A percentile compares a stretch with the other conserved stretches of the same genome.
Evolutionary conservation across 1,284 basidiomycete species (phyloP).

Genomic region (Trichosporon sp.): DNA sequence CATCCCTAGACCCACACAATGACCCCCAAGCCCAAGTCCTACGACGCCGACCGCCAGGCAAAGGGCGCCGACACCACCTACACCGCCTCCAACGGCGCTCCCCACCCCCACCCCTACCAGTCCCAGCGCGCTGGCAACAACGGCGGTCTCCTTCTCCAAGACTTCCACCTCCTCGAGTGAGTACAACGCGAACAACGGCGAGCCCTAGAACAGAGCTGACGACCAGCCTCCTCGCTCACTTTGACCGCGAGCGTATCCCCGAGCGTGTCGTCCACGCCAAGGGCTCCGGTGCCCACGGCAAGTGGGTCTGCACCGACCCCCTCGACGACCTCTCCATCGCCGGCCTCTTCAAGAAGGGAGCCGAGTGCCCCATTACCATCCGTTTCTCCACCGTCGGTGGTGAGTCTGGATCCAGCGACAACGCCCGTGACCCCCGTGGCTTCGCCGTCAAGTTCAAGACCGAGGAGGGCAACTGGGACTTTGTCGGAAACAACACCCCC

Average conservation of each 20-base stretch:
- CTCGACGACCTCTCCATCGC: slow-evolving; percentile 78
- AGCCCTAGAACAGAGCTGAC: neutral
- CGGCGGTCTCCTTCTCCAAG: slow-evolving; percentile 85
- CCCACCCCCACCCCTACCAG: slow-evolving; percentile 64
- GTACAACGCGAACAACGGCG: neutral
- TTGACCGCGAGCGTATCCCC: slow-evolving; percentile 90
- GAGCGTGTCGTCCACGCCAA: slow-evolving; percentile 74
- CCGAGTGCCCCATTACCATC: slow-evolving; percentile 61
- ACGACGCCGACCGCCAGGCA: slow-evolving; percentile 22
- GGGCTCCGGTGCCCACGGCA: slow-evolving; percentile 78
- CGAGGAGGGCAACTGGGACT: slow-evolving; percentile 85
- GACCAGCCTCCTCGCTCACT: slow-evolving; percentile 75
- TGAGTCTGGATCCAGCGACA: slow-evolving; percentile 83
- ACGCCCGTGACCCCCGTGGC: slow-evolving; percentile 79
- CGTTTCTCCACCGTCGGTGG: slow-evolving; percentile 63
- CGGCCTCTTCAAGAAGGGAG: slow-evolving; percentile 72
- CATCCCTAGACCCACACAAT: neutral
- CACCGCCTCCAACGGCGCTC: slow-evolving; percentile 81
- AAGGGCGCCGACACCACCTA: slow-evolving; percentile 58
- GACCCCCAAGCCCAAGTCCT: slow-evolving; percentile 18
- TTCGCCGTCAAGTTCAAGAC: slow-evolving; percentile 90
- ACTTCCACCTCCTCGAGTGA: slow-evolving; percentile 58
- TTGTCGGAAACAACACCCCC: slow-evolving; percentile 84
- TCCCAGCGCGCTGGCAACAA: slow-evolving; percentile 72
- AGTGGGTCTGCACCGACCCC: slow-evolving; percentile 82